Base-by-base conservation (phyloP, 2,329 filamentous ascomycete species). In the Ophiostoma pallidulum region DNA sequence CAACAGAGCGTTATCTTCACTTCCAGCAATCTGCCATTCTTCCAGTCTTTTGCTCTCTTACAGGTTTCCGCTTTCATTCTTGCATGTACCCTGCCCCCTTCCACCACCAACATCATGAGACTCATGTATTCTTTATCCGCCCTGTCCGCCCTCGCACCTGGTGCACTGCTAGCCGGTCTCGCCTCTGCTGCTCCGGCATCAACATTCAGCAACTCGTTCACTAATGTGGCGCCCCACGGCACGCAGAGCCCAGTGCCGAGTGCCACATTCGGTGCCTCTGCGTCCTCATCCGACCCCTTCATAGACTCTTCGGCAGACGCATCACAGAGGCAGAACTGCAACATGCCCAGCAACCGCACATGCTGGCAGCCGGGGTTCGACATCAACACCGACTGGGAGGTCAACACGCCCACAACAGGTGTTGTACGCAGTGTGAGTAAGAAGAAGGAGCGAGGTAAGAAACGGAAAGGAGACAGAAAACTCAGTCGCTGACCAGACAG, bases 371-470 rank as follows among this genome's bases (percentile, higher is more conserved):
- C 48, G 9, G 48, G 51, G 1, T 53, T 54, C 22, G 38, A 51
- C 38, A 54, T 54, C 47, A 44, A 48, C 47, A 54, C 53, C 4
- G 53, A 54, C 38, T 54, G 51, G 40, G 48, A 54, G 29, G 18
- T 28, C 18, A 20, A 45, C 8, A 47, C 45, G 7, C 53, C 53
- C 10, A 46, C 48, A 1, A 54, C 53, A 4, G 51, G 51, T 2
- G 48, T 51, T 20, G 43, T 47, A 5, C 51, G 53, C 19, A 48
- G 22, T 18, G 49, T 51, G 41, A 19, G 47, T 10, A n/a, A n/a
- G n/a, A n/a, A n/a, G n/a, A n/a, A n/a, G n/a, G n/a, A n/a, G n/a
- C n/a, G n/a, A n/a, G n/a, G n/a, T n/a, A n/a, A n/a, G n/a, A n/a
- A n/a, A n/a, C n/a, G n/a, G n/a, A n/a, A n/a, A n/a, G n/a, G n/a